Base-by-base conservation (phyloP, 164 flowering plant genomes). In the Brasenia schreberi region DNA sequence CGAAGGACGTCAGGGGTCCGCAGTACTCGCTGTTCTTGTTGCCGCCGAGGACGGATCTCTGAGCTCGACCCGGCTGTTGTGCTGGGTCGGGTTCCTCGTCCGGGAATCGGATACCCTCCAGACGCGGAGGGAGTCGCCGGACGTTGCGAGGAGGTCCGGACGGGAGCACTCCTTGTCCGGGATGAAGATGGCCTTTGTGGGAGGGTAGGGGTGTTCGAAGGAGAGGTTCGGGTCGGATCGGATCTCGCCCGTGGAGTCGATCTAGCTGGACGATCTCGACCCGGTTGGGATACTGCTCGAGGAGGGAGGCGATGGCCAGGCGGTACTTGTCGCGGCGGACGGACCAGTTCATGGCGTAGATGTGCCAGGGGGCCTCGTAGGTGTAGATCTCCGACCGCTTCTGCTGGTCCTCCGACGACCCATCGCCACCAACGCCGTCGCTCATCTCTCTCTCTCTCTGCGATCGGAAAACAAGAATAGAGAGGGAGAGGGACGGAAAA, bases 261-360 rank as follows among this genome's bases (percentile, higher is more conserved):
- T 88, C 86, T 6, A 88, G 89, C 65, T 89, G 96, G 33, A 89
- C 93, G 68, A 89, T 89, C 67, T 89, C 89, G 68, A 89, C 83
- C 0, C 87, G 85, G 76, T 89, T 89, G 0, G 84, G 77, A 79
- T 71, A 80, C 71, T 85, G 89, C 67, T 89, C 96, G 63, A 85
- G 83, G 68, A 88, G 83, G 76, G 85, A 80, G 64, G 92, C 83
- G 73, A 93, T 93, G 66, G 97, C 97, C 69, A 93, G 88, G 0
- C 97, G 86, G 81, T 88, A 90, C 78, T 84, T 87, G 83, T 89
- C 96, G 18, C 83, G 82, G 23, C 96, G 95, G 67, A 92, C 98
- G 78, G 84, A 77, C 98, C 98, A 92, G 75, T 92, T 92, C 96
- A 90, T 92, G 79, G 98, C 91, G 87, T 88, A 92, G 83, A 90